Percentiles rank a stretch among this genome's conserved stretches.
Evolutionary conservation across 2,329 filamentous ascomycete genomes (phyloP).

Genomic region (Aspergillus awamori): DNA sequence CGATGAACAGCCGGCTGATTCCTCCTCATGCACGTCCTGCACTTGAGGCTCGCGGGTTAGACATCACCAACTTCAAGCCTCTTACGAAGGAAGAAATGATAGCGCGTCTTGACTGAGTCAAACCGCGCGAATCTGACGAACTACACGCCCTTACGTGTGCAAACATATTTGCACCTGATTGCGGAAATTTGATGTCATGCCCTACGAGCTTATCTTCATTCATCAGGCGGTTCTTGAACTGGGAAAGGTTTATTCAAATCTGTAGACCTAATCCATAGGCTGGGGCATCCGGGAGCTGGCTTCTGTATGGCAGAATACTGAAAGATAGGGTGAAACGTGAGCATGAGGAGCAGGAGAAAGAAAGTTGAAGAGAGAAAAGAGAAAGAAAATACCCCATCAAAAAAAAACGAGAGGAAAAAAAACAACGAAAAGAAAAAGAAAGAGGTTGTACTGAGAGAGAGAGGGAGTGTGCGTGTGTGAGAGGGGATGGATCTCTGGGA

Average conservation of each 20-base stretch:
- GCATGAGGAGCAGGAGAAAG: constrained; percentile 16
- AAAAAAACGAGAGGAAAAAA: constrained; percentile 8
- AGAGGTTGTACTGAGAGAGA: not conserved
- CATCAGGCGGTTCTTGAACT: constrained; percentile 36
- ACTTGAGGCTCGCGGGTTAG: constrained; percentile 76
- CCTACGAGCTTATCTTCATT: constrained; percentile 35
- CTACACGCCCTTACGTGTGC: constrained; percentile 42
- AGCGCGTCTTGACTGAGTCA: constrained; percentile 86
- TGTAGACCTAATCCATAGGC: constrained; percentile 31
- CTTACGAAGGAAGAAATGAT: constrained; percentile 96
- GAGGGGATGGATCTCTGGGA: not conserved
- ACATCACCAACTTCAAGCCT: constrained; percentile 91
- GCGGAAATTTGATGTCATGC: constrained; percentile 35
- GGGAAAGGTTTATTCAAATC: constrained; percentile 32
- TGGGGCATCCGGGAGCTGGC: constrained; percentile 29
- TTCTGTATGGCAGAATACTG: constrained; percentile 24
- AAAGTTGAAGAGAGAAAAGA: constrained; percentile 19
- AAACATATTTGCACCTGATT: constrained; percentile 34
- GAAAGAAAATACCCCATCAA: constrained; percentile 8
- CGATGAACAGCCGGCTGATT: constrained; percentile 84
- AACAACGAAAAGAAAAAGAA: constrained; percentile 1
- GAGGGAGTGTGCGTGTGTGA: no score
- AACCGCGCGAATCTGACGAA: constrained; percentile 38
- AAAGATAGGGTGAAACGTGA: constrained; percentile 19
- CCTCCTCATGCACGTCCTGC: constrained; percentile 77